phyloP scores from a whole-genome alignment of 306 rosid species.

The Rosa multiflora region DNA sequence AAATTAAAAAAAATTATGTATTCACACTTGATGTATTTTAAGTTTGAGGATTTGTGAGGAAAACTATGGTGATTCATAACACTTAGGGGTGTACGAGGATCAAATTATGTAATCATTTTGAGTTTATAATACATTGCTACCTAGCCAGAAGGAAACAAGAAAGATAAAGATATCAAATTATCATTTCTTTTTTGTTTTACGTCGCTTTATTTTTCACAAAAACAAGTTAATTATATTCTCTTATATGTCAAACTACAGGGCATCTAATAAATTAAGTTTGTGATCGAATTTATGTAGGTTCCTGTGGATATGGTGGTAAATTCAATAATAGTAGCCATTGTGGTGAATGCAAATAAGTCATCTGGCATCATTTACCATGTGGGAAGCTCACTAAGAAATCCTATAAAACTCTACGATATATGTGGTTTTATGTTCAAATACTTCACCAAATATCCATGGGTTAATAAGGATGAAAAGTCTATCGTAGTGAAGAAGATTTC shows the following conservation, averaged over 20 bases:
- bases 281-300: constrained; percentile 20
- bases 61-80: no score
- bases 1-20: no score
- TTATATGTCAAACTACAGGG: no score
- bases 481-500: background rate
- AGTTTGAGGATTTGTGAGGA: no score
- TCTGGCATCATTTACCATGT: constrained; percentile 33
- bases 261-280: no score
- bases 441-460: constrained; percentile 25
- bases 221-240: background rate
- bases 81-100: no score
- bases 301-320: constrained; percentile 51
- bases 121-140: no score
- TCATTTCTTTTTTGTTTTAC: no score
- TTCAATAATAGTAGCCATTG: constrained; percentile 27
- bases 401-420: constrained; percentile 1
- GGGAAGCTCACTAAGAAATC: constrained; percentile 34
- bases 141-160: no score
- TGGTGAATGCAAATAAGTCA: constrained; percentile 25
- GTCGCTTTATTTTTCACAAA: no score
- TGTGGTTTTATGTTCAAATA: background rate
- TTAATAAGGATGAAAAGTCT: constrained; percentile 27
- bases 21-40: background rate
- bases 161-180: no score
- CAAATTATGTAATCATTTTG: no score